Conservation (phyloP, 2,329 filamentous ascomycete species). For the Pseudogymnoascus sp. region DNA sequence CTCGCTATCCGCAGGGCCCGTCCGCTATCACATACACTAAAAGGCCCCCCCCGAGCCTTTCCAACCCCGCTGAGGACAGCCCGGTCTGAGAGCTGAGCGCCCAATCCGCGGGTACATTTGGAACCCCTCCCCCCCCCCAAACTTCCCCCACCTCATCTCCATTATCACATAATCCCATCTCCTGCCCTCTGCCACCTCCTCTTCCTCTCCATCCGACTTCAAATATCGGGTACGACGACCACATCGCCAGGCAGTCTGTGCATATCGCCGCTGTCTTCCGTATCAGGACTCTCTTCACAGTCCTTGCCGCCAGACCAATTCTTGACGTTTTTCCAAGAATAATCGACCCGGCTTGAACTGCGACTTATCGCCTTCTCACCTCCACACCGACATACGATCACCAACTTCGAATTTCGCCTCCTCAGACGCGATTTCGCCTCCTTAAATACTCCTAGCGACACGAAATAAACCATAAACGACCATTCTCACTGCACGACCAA, state of each 20-base stretch:
- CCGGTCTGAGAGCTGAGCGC: not conserved
- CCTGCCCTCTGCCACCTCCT: not conserved
- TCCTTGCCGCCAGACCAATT: not conserved
- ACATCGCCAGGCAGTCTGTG: not conserved
- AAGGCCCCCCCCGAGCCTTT: not conserved
- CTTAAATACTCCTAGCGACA: not conserved
- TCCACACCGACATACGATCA: not conserved
- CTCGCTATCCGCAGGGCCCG: not conserved
- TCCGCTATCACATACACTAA: not conserved
- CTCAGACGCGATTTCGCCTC: not conserved
- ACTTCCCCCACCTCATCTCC: conserved; percentile 20
- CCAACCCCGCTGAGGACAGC: not conserved
- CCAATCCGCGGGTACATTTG: conserved; percentile 11
- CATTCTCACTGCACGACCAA: not conserved
- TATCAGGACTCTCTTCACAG: not conserved
- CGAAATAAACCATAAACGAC: not conserved
- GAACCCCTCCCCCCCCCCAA: conserved; percentile 27
- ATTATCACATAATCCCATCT: not conserved
- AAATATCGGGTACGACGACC: not conserved
- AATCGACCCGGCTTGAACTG: not conserved
- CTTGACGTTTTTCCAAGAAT: not conserved
- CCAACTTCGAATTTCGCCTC: not conserved
- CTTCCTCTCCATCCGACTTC: not conserved
- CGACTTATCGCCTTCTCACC: not conserved
- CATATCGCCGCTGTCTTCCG: not conserved